A percentile compares a stretch with the other conserved stretches of the same genome.
Conservation (phyloP, 495 filamentous ascomycete genomes). For the Bryoglossum gracile region DNA sequence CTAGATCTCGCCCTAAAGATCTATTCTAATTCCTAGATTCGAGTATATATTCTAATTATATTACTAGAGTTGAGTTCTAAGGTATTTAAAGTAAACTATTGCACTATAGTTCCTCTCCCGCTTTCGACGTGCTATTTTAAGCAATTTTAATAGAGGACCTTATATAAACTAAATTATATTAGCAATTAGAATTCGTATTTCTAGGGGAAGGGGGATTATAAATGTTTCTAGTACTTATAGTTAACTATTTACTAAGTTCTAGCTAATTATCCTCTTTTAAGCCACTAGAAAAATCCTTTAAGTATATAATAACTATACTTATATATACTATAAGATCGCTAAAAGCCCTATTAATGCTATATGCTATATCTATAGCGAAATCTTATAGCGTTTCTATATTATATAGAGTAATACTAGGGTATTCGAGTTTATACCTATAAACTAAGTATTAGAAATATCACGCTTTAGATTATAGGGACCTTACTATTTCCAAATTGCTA, state of each 20-base stretch:
- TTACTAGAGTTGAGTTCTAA: slow-evolving; percentile 6
- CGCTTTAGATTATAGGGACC: slow-evolving; percentile 3
- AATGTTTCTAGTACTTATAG: too few relatives aligned
- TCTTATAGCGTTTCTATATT: slow-evolving; percentile 8
- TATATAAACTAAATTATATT: slow-evolving; percentile 10
- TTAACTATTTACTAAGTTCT: slow-evolving; percentile 6
- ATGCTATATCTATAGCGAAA: slow-evolving; percentile 3
- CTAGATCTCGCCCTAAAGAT: slow-evolving; percentile 1
- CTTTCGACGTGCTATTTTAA: not conserved
- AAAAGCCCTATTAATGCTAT: slow-evolving; percentile 1
- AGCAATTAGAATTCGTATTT: slow-evolving; percentile 1
- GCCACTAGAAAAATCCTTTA: slow-evolving; percentile 5
- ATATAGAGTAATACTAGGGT: slow-evolving; percentile 1
- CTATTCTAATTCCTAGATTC: slow-evolving; percentile 8
- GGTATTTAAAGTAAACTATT: slow-evolving; percentile 7
- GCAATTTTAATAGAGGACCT: slow-evolving; percentile 1
- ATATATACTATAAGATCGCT: not conserved
- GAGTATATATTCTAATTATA: slow-evolving; percentile 7
- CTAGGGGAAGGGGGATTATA: too few relatives aligned
- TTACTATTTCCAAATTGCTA: not conserved
- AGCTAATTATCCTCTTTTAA: slow-evolving; percentile 1
- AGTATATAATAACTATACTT: not conserved
- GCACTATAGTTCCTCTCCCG: slow-evolving; percentile 2
- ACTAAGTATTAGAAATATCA: slow-evolving; percentile 2
- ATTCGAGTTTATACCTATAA: slow-evolving; percentile 12